Base-by-base conservation (phyloP, 768 basidiomycete genomes). In the Ramaria sp. region DNA sequence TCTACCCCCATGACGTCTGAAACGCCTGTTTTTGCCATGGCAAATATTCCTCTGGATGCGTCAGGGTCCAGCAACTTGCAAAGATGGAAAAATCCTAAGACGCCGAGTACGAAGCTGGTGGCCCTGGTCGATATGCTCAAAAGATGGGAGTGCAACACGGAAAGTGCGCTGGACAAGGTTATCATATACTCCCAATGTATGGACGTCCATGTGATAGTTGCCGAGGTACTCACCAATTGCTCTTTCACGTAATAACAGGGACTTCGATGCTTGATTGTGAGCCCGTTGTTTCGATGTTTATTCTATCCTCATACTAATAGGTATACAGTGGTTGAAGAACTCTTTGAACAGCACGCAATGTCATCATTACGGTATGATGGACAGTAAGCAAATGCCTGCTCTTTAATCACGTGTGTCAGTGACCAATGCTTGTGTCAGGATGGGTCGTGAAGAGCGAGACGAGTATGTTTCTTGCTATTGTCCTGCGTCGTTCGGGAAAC, bases 171-270 rank as follows among this genome's bases (percentile, higher is more conserved):
- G 42, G 84, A 86, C 63, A 86, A 86, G 71, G 77, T 77, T 4
- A 85, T 86, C 34, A 71, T 76, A 38, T 86, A 81, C 65, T 83
- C 82, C 3, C 84, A 86, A 64, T 86, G 83, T 83, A 56, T 44
- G 77, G 47, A 34, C 32, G n/a, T 28, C 3, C n/a, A 42, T 13
- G 44, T 52, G 52, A 84, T 82, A 83, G 83, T 84, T 82, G 0
- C 80, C 79, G 0, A 82, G 83, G 78, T 73, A 85, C 34, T 34
- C 32, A 34, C 13, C 32, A 9, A 34, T 13, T 9, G 32, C 32
- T 34, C 32, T 13, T 34, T 9, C 32, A 34, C 13, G 3, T 34
- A 8, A 8, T 13, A 1, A 6, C 24, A 55, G 53, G 53, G 53
- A 55, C 53, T 30, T 37, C 53, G 25, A 55, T 55, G 53, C 39